Evolutionary conservation across 768 basidiomycete species (phyloP).

Genomic region (Paxillus involutus): DNA sequence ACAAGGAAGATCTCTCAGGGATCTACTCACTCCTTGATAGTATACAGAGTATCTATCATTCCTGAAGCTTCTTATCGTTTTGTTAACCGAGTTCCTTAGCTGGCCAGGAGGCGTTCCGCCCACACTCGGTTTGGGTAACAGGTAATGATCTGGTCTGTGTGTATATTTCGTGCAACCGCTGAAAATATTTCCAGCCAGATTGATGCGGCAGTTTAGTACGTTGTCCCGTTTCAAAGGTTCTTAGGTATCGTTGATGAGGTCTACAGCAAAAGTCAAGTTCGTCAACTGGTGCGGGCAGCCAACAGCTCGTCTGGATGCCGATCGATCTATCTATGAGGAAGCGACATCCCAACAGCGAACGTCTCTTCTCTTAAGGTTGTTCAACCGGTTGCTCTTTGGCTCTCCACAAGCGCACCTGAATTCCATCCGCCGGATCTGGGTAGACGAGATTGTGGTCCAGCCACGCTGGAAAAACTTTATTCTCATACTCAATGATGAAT

Average conservation of each 20-base stretch:
- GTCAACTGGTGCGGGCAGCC: slow-evolving; percentile 38
- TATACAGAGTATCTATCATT: slow-evolving; percentile 32
- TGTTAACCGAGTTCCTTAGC: not conserved
- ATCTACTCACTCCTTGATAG: slow-evolving; percentile 31
- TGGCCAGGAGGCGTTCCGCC: not conserved
- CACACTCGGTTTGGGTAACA: slow-evolving; percentile 1
- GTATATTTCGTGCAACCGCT: no score
- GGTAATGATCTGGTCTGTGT: not conserved
- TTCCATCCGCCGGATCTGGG: slow-evolving; percentile 41
- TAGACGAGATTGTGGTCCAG: slow-evolving; percentile 40
- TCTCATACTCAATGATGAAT: slow-evolving; percentile 40
- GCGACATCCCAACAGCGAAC: not conserved
- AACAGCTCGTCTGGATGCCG: slow-evolving; percentile 32
- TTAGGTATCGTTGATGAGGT: not conserved
- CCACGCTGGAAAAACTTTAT: slow-evolving; percentile 42
- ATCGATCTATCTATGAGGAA: slow-evolving; percentile 22
- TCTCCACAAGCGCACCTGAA: slow-evolving; percentile 45
- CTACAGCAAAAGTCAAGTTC: slow-evolving; percentile 28
- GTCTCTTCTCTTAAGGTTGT: not conserved
- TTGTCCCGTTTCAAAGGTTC: not conserved
- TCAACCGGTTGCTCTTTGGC: slow-evolving; percentile 37
- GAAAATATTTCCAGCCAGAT: not conserved
- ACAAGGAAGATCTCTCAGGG: slow-evolving; percentile 33
- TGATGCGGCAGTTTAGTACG: not conserved
- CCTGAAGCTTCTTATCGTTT: not conserved